Base-by-base conservation (phyloP, 768 basidiomycete genomes). In the Chalciporus piperatus region DNA sequence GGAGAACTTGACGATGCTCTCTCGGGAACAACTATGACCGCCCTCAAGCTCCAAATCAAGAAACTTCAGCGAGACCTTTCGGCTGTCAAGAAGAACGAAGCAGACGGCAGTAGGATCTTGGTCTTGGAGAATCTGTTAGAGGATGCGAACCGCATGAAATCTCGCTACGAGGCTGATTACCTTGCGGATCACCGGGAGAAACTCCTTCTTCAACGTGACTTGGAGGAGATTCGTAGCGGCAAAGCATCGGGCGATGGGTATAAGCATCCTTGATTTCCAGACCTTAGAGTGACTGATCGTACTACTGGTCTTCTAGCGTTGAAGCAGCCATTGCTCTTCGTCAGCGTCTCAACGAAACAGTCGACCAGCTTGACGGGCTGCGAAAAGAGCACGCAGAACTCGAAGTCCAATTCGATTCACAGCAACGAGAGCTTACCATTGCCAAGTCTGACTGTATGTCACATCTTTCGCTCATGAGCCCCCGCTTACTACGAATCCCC, bases 121-220 rank as follows among this genome's bases (percentile, higher is more conserved):
- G 90, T 96, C n/a, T 74, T 97, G 23, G 92, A 98, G 71, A 94
- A 92, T 62, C 72, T 96, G 49, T 72, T 98, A 49, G 91, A 93
- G 46, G 95, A 98, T 58, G 90, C 94, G 25, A 95, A 87, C 55
- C 76, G 89, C 56, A 87, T 90, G 84, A 96, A 96, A 75, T 76
- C 81, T 27, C 78, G 92, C 27, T 96, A 96, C 61, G 93, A 98
- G 68, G 72, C 76, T 17, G 93, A 97, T 62, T 97, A 94, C 65
- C 74, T 98, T 12, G 76, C 83, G 2, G 84, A 85, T 14, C 93
- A 96, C 65, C 76, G 92, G 35, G 89, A 89, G 68, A 88, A 87
- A 64, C 75, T 96, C 28, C 76, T 88, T 4, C 67, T 96, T 28
- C 85, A 91, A 63, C 80, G 83, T 37, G 82, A 91, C 61, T 70